Evolutionary conservation across 116 monocot species (phyloP), one percentile per base, ranked within the genome.

Genomic region (Iris pallida): DNA sequence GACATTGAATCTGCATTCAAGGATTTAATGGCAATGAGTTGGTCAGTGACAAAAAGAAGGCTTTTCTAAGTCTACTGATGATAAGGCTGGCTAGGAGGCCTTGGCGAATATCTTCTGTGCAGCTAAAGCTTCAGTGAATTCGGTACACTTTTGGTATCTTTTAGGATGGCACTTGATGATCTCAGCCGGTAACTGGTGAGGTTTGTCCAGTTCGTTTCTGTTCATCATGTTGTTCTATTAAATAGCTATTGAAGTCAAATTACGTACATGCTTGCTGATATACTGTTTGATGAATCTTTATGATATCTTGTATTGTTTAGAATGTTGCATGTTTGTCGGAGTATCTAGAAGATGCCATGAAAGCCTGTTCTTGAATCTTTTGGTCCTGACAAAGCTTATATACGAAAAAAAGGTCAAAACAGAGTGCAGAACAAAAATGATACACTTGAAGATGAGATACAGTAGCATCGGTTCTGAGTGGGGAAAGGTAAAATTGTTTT

Each of bases 151-250:
- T 67, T 98, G 46, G 93, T 98, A n/a, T 80, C 88, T 61, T 79
- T 98, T 7, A 93, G 98, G 66, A 90, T 98, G 93, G 85, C 83
- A 20, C 93, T 98, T 76, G 98, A 98, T 86, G 98, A 98, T 72
- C 78, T 83, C 16, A 73, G 71, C 61, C 93, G 98, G 19, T 93
- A 70, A 86, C 69, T 68, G 93, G 93, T 30, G 92, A 92, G 80
- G 96, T 96, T 15, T 69, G 74, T 60, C 14, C 46, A 55, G 58
- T 63, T 46, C 68, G 6, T 55, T 64, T 46, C 46, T 55, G 8
- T 5, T 57, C 15, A 47, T 66, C 10, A 7, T 11, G 13, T 2
- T 64, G n/a, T 73, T 5, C 16, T 61, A 5, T 52, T 43, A 30
- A 30, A 30, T 0, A 30, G 30, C 30, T 30, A 30, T 30, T 1